These are phyloP conservation scores for Porcisia deanei DNA, from an alignment of 208 protist genomes.

Conservation along the genomic window DNA sequence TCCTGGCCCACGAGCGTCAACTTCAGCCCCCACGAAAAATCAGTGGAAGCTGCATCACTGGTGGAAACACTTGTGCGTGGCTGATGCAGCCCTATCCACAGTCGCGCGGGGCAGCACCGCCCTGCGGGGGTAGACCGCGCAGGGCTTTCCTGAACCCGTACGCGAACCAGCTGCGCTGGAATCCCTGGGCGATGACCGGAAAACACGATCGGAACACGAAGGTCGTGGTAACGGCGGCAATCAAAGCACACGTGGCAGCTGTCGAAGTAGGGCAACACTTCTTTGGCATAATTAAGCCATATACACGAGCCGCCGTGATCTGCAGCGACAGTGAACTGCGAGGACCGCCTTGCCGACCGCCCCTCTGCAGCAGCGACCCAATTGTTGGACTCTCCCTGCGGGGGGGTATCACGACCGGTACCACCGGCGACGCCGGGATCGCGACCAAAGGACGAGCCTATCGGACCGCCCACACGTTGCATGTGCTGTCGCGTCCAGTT, in stretches of 20 bases:
- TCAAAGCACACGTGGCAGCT: slow-evolving; percentile 65
- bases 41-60: neutral
- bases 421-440: neutral
- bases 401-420: slow-evolving; percentile 2
- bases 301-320: slow-evolving; percentile 30
- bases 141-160: slow-evolving; percentile 26
- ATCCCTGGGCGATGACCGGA: slow-evolving; percentile 21
- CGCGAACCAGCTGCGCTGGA: slow-evolving; percentile 38
- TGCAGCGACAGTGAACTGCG: neutral
- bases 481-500: slow-evolving; percentile 33
- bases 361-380: neutral
- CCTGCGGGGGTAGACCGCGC: neutral
- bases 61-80: slow-evolving; percentile 11
- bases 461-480: neutral
- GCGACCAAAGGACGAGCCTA: neutral
- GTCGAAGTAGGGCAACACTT: slow-evolving; percentile 44
- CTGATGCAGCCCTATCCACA: slow-evolving; percentile 76
- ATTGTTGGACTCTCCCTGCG: slow-evolving; percentile 1
- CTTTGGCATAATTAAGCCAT: slow-evolving; percentile 43
- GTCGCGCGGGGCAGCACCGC: slow-evolving; percentile 28
- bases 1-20: slow-evolving; percentile 45
- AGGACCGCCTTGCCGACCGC: neutral
- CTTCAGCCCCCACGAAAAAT: slow-evolving; percentile 36
- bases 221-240: slow-evolving; percentile 64
- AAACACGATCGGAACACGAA: slow-evolving; percentile 46